Evolutionary conservation across 2,329 filamentous ascomycete species (phyloP).

Genomic region (Pseudogymnoascus sp.): DNA sequence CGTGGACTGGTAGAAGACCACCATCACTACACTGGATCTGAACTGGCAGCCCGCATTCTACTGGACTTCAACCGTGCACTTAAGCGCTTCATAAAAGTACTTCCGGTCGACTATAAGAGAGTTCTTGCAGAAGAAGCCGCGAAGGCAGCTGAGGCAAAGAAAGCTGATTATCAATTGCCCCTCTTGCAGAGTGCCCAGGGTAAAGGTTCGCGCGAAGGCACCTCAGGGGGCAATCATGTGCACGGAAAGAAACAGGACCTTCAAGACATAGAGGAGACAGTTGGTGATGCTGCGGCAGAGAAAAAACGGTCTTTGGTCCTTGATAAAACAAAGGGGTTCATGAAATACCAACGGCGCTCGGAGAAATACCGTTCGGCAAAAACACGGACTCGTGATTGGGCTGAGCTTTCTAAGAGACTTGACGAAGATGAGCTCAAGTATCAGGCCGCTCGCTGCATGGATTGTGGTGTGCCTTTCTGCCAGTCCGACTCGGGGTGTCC

Average conservation of each 20-base stretch:
- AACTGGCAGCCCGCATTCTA: conserved; percentile 83
- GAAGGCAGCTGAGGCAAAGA: conserved; percentile 79
- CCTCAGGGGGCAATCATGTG: conserved; percentile 48
- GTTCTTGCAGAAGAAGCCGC: conserved; percentile 78
- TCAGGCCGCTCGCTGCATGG: conserved; percentile 95
- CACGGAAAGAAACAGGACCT: conserved; percentile 60
- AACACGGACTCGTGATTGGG: conserved; percentile 86
- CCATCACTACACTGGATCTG: conserved; percentile 94
- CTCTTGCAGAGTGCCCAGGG: conserved; percentile 60
- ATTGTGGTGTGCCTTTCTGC: conserved; percentile 96
- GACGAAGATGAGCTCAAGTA: conserved; percentile 95
- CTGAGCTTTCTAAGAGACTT: conserved; percentile 77
- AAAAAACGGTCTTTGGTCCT: conserved; percentile 86
- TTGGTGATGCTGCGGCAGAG: conserved; percentile 75
- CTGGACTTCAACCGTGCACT: conserved; percentile 93
- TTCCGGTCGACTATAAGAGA: conserved; percentile 94
- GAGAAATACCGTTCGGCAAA: conserved; percentile 88
- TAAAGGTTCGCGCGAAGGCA: conserved; percentile 34
- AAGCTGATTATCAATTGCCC: conserved; percentile 73
- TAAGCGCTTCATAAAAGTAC: conserved; percentile 83
- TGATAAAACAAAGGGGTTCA: conserved; percentile 97
- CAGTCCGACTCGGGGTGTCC: conserved; percentile 94
- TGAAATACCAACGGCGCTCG: conserved; percentile 87
- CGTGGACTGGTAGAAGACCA: conserved; percentile 92
- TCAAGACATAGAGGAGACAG: conserved; percentile 83